phyloP scores from a whole-genome alignment of 768 basidiomycete genomes.

The Auricularia heimuer region DNA sequence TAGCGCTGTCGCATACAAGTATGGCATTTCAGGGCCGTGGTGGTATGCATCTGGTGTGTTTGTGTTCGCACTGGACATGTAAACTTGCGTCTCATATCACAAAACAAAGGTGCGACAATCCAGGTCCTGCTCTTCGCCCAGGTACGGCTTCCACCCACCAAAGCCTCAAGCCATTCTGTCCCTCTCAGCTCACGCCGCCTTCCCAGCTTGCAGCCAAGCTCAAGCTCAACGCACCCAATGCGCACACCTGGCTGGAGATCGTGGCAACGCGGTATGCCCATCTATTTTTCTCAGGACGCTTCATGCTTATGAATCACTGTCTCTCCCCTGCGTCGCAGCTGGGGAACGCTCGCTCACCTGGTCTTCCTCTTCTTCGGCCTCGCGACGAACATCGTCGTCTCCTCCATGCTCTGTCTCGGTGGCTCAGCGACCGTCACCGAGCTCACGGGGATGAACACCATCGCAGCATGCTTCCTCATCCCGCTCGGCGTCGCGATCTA shows the following conservation, averaged over 20 bases:
- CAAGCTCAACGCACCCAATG: conserved; percentile 82
- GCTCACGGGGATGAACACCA: conserved; percentile 82
- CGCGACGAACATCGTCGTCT: conserved; percentile 87
- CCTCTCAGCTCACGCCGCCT: background rate
- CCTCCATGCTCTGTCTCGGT: conserved; percentile 71
- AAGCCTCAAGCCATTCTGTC: background rate
- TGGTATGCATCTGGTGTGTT: conserved; percentile 88
- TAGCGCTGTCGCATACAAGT: conserved; percentile 77
- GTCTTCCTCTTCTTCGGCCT: conserved; percentile 91
- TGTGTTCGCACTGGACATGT: background rate
- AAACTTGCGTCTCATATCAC: background rate
- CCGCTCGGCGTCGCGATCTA: conserved; percentile 84
- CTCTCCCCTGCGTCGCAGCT: conserved; percentile 23
- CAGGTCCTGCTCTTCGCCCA: conserved; percentile 79
- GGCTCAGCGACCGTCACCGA: conserved; percentile 81
- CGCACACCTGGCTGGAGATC: conserved; percentile 86
- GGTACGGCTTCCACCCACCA: conserved; percentile 25
- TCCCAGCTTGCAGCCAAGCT: conserved; percentile 76
- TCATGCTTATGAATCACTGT: background rate
- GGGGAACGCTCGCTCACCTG: conserved; percentile 71
- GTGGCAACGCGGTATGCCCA: conserved; percentile 40
- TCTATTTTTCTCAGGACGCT: too few relatives aligned
- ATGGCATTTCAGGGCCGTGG: conserved; percentile 79
- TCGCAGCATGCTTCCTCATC: conserved; percentile 86
- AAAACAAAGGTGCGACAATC: conserved; percentile 7